These are phyloP conservation scores for Pseudoneurospora amorphoporcata DNA, from an alignment of 495 filamentous ascomycete species.

Conservation along the genomic window DNA sequence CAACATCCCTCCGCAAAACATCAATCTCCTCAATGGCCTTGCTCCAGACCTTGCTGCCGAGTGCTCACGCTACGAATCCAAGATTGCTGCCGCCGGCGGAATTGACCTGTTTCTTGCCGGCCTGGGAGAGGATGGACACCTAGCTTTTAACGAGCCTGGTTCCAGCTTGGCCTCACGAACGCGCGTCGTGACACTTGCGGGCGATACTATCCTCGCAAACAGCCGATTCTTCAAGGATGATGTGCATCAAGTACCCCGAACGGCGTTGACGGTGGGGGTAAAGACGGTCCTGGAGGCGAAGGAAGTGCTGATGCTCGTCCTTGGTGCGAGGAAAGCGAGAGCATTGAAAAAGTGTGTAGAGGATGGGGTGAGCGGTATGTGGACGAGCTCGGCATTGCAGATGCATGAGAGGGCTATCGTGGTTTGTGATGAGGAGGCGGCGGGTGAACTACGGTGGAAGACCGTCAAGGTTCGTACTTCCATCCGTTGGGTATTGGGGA, in stretches of 20 bases:
- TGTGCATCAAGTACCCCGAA: slow-evolving; percentile 60
- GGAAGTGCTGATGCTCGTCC: slow-evolving; percentile 74
- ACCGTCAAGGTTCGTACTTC: slow-evolving; percentile 51
- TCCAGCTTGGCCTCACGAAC: slow-evolving; percentile 70
- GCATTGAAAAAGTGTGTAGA: slow-evolving; percentile 78
- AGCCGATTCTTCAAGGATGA: slow-evolving; percentile 74
- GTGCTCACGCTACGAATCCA: slow-evolving; percentile 67
- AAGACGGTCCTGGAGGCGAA: slow-evolving; percentile 73
- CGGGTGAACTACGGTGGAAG: slow-evolving; percentile 74
- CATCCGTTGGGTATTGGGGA: background rate
- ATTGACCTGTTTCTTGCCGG: slow-evolving; percentile 82
- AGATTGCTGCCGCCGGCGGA: slow-evolving; percentile 63
- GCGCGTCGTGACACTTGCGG: slow-evolving; percentile 75
- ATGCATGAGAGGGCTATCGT: slow-evolving; percentile 70
- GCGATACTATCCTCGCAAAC: slow-evolving; percentile 80
- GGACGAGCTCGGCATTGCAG: slow-evolving; percentile 73
- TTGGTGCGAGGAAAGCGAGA: slow-evolving; percentile 68
- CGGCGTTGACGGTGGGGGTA: slow-evolving; percentile 82
- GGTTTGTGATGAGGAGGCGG: slow-evolving; percentile 79
- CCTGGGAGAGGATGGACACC: slow-evolving; percentile 77
- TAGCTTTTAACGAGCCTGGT: slow-evolving; percentile 85
- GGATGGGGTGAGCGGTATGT: slow-evolving; percentile 80
- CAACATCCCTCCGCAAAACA: slow-evolving; percentile 67
- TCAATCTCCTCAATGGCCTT: slow-evolving; percentile 80
- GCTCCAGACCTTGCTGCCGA: slow-evolving; percentile 65